phyloP scores from a whole-genome alignment of 75 land plant genomes.

The Picea glauca region DNA sequence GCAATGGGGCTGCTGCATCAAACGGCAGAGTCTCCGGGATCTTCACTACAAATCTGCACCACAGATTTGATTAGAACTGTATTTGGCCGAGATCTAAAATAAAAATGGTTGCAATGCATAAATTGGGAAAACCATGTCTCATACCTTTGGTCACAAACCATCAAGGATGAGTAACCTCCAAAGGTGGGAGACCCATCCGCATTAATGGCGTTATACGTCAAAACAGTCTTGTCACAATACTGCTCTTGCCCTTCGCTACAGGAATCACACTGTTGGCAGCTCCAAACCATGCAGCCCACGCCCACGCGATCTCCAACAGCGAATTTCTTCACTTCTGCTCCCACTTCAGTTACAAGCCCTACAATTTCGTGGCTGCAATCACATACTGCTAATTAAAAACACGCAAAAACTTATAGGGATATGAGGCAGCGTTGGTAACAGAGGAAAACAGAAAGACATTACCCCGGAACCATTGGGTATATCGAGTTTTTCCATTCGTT shows the following conservation, averaged over 20 bases:
- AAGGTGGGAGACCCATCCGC: conserved; percentile 64
- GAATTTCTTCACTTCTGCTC: conserved; percentile 48
- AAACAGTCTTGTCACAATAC: conserved; percentile 47
- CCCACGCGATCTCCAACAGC: conserved; percentile 64
- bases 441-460: not conserved
- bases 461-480: conserved; percentile 62
- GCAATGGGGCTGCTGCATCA: conserved; percentile 67
- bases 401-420: not conserved
- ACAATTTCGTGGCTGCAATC: conserved; percentile 67
- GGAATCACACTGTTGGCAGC: conserved; percentile 51
- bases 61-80: not conserved
- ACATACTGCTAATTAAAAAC: not conserved
- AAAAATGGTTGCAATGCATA: not conserved
- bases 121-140: not conserved
- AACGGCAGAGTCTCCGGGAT: conserved; percentile 51
- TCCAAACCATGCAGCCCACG: conserved; percentile 58
- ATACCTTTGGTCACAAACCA: conserved; percentile 54
- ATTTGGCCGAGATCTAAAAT: not conserved
- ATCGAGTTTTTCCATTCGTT: conserved; percentile 37
- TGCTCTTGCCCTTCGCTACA: conserved; percentile 52
- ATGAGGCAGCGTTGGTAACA: not conserved
- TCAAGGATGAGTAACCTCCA: conserved; percentile 62
- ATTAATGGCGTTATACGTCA: conserved; percentile 45
- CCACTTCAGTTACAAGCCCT: conserved; percentile 61
- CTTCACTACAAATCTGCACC: conserved; percentile 31